Evolutionary conservation across 176 grass and related monocot species (phyloP).

Genomic region (Ensete ventricosum): DNA sequence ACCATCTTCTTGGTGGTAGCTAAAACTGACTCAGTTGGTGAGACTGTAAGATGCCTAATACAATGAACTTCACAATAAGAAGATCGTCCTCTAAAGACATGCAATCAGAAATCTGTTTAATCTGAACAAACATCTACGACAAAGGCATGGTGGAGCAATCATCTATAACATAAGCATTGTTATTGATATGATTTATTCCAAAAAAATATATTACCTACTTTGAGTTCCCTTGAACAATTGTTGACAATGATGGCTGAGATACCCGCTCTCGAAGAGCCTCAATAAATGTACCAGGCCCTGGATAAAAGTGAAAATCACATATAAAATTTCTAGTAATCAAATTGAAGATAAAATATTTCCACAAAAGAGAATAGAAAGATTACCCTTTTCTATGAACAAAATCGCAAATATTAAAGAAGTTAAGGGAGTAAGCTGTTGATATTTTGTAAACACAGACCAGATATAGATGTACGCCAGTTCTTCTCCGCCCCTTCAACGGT

Average conservation of each 20-base stretch:
- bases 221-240: constrained; percentile 35
- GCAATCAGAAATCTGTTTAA: not conserved
- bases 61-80: constrained; percentile 1
- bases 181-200: not conserved
- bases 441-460: not conserved
- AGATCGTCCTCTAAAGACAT: not conserved
- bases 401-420: not conserved
- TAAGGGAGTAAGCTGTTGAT: not conserved
- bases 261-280: constrained; percentile 59
- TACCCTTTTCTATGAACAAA: not conserved
- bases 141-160: too few relatives aligned
- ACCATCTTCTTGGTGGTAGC: constrained; percentile 59
- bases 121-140: not conserved
- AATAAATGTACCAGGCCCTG: constrained; percentile 31
- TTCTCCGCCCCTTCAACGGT: constrained; percentile 44
- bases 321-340: not conserved
- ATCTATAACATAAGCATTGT: too few relatives aligned
- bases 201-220: constrained; percentile 30
- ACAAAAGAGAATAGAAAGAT: not conserved
- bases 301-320: not conserved
- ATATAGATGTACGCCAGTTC: constrained; percentile 33
- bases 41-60: constrained; percentile 46
- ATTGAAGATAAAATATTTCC: not conserved
- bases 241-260: constrained; percentile 53
- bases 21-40: constrained; percentile 49